Base-by-base conservation (phyloP, 768 basidiomycete species). In the Vararia minispora region DNA sequence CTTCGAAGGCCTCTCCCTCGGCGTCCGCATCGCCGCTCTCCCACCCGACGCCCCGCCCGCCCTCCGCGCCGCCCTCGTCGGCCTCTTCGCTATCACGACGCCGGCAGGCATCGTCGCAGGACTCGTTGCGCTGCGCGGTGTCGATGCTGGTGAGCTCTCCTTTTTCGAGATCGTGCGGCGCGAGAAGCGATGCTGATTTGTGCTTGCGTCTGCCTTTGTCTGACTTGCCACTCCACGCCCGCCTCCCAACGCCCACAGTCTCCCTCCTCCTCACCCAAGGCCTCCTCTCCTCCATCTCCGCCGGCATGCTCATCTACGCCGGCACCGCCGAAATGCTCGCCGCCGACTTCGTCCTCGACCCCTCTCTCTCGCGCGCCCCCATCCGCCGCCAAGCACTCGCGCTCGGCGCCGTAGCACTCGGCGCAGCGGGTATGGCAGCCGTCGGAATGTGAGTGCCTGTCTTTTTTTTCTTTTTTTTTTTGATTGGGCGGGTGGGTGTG, bases 291-390 rank as follows among this genome's bases (percentile, higher is more conserved):
- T 82, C 81, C n/a, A 64, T 86, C 23, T 84, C 80, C 0, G 81
- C 84, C 1, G 84, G 85, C 3, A 76, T 88, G 79, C 69, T 89
- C 34, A 85, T 79, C 31, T 88, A 87, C 49, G 85, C 79, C 0
- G 73, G 79, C 9, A 82, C 77, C 8, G 83, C 88, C 6, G 86
- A 88, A 65, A 88, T 89, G 80, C 71, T 89, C 36, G 85, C 82
- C 0, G 85, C 74, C 3, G 85, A 89, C 56, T 87, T 88, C 47
- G 80, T 88, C 29, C 79, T 81, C 58, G 80, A 84, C 27, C 74
- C 74, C 43, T 65, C 48, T 56, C 59, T 62, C 57, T 65, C 64
- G 67, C 57, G 60, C 20, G 57, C 61, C 43, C 47, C 55, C 13
- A 41, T 57, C 12, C 38, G 45, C 30, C 57, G 66, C 48, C 73